Evolutionary conservation across 2,329 filamentous ascomycete genomes (phyloP).

Genomic region (Aschersonia sp.): DNA sequence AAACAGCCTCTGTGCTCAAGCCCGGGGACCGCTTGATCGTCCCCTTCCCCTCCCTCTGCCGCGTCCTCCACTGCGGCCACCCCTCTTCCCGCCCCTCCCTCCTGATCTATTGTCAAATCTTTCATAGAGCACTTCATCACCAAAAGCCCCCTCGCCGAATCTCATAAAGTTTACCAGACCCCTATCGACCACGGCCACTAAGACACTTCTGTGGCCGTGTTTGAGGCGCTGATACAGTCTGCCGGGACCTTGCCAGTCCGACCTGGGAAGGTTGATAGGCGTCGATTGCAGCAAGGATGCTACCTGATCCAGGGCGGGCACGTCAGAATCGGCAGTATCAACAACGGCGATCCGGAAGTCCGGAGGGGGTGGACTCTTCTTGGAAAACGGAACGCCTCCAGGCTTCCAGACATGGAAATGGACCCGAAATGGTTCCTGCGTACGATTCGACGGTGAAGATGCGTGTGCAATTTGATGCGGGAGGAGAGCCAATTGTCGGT

Average conservation of each 20-base stretch:
- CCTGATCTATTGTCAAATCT: constrained; percentile 29
- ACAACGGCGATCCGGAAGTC: constrained; percentile 79
- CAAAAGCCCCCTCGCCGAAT: constrained; percentile 69
- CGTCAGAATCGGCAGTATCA: constrained; percentile 53
- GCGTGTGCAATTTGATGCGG: constrained; percentile 48
- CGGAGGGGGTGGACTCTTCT: constrained; percentile 61
- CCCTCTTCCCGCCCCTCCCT: constrained; percentile 24
- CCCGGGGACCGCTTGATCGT: constrained; percentile 8
- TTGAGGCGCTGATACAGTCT: constrained; percentile 64
- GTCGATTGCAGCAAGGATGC: constrained; percentile 57
- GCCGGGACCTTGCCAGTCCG: constrained; percentile 23
- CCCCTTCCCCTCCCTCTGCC: constrained; percentile 12
- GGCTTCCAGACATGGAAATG: constrained; percentile 73
- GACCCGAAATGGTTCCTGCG: constrained; percentile 49
- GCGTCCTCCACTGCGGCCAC: constrained; percentile 26
- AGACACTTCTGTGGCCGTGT: constrained; percentile 69
- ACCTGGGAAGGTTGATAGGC: constrained; percentile 48
- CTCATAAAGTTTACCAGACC: constrained; percentile 81
- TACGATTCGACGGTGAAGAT: constrained; percentile 7
- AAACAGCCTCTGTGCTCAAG: not conserved
- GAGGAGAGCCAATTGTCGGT: constrained; percentile 60
- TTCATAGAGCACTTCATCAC: constrained; percentile 57
- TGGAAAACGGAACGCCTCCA: constrained; percentile 50
- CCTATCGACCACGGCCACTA: constrained; percentile 79
- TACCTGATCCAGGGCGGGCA: constrained; percentile 65